phyloP scores from a whole-genome alignment of 1,284 basidiomycete genomes.

The Ustilago vetiveriae region DNA sequence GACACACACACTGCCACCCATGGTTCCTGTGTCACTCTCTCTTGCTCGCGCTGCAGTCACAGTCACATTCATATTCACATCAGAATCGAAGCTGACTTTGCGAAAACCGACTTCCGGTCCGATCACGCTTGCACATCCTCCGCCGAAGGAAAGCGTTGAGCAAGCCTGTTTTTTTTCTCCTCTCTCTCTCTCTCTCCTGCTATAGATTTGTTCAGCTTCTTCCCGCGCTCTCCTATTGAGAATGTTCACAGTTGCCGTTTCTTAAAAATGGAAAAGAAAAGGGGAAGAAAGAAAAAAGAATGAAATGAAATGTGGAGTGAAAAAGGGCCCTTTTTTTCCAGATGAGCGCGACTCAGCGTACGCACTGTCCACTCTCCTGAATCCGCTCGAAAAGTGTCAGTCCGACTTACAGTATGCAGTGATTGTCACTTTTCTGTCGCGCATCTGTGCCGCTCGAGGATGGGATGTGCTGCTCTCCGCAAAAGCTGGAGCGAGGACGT shows the following conservation, averaged over 20 bases:
- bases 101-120: conserved; percentile 40
- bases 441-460: no score
- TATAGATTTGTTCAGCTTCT: no score
- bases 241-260: no score
- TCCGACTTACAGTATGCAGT: no score
- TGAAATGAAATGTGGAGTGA: conserved; percentile 5
- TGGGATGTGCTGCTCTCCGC: no score
- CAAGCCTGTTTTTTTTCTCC: conserved; percentile 4
- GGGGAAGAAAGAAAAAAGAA: neutral
- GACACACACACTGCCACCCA: conserved; percentile 7
- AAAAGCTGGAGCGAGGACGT: no score
- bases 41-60: no score
- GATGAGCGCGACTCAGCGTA: conserved; percentile 6
- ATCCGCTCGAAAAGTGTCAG: no score
- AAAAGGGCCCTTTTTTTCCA: neutral
- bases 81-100: conserved; percentile 8
- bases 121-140: conserved; percentile 17
- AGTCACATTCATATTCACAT: no score
- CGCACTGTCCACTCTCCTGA: conserved; percentile 20
- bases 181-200: neutral
- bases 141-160: conserved; percentile 1
- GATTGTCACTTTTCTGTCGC: no score
- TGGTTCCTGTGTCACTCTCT: neutral
- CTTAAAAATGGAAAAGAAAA: no score
- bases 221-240: no score